Conservation (phyloP, 2,329 filamentous ascomycete species). For the Paraphaeosphaeria sporulosa region DNA sequence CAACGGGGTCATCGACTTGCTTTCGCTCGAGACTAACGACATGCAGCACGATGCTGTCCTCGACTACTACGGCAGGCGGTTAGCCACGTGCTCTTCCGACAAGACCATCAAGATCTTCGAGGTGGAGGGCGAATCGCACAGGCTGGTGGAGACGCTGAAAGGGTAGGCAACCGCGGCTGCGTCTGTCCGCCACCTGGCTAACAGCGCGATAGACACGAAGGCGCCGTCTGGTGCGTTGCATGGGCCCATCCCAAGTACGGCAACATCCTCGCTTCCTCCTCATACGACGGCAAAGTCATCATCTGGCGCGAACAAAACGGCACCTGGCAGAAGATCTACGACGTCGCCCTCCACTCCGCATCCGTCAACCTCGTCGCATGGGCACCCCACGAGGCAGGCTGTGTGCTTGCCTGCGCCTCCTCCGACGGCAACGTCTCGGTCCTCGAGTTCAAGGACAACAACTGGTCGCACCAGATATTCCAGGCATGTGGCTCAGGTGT, state of each 20-base stretch:
- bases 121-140: constrained; percentile 90
- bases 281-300: constrained; percentile 97
- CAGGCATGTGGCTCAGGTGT: constrained; percentile 91
- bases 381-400: constrained; percentile 96
- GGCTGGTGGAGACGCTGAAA: constrained; percentile 90
- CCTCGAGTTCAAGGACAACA: constrained; percentile 96
- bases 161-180: constrained; percentile 66
- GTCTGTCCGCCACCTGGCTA: constrained; percentile 16
- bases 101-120: constrained; percentile 99
- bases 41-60: constrained; percentile 93
- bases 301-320: constrained; percentile 89
- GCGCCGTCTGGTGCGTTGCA: constrained; percentile 95
- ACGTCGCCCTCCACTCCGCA: constrained; percentile 91
- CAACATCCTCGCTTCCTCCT: constrained; percentile 93
- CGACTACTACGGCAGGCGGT: constrained; percentile 95
- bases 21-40: constrained; percentile 44
- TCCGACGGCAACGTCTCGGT: constrained; percentile 94
- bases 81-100: constrained; percentile 97
- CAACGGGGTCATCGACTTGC: constrained; percentile 25
- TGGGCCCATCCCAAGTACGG: constrained; percentile 99
- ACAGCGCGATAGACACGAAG: constrained; percentile 77
- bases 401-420: constrained; percentile 91
- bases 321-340: constrained; percentile 79
- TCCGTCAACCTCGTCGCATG: constrained; percentile 96
- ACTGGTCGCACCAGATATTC: constrained; percentile 89